Conservation (phyloP, 139 green algal species). For the Gonium pectorale region DNA sequence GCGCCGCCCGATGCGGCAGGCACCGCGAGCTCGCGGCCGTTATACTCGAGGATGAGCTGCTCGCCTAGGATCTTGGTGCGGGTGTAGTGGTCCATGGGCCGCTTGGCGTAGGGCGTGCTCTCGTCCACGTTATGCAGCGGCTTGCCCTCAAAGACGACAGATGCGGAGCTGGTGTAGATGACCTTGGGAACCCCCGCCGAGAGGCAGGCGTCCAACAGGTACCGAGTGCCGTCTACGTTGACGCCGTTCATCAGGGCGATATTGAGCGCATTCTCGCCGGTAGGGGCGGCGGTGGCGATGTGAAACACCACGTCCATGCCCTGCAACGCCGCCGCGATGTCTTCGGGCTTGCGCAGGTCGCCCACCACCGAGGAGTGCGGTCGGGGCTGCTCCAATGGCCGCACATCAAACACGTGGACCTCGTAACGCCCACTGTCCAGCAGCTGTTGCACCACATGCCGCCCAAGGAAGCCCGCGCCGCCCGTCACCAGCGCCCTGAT, state of each 20-base stretch:
- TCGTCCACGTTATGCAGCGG: slow-evolving; percentile 80
- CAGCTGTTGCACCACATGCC: slow-evolving; percentile 83
- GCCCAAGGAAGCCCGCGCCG: slow-evolving; percentile 87
- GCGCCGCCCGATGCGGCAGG: neutral
- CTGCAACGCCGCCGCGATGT: slow-evolving; percentile 58
- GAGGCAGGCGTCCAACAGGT: slow-evolving; percentile 85
- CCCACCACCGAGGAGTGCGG: slow-evolving; percentile 41
- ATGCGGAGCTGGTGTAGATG: slow-evolving; percentile 86
- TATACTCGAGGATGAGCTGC: slow-evolving; percentile 82
- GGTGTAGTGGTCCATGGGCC: slow-evolving; percentile 91
- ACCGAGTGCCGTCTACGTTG: slow-evolving; percentile 86
- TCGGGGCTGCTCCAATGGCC: slow-evolving; percentile 44
- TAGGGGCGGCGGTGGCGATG: slow-evolving; percentile 85
- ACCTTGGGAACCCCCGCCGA: slow-evolving; percentile 61
- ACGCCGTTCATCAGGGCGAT: slow-evolving; percentile 86
- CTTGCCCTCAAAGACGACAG: slow-evolving; percentile 91
- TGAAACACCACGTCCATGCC: slow-evolving; percentile 90
- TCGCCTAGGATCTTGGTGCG: slow-evolving; percentile 86
- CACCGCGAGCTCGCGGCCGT: slow-evolving; percentile 49
- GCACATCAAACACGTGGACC: slow-evolving; percentile 86
- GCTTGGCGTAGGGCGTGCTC: slow-evolving; percentile 72
- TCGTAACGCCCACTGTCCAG: slow-evolving; percentile 70
- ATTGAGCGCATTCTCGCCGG: slow-evolving; percentile 78
- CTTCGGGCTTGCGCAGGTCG: slow-evolving; percentile 70
- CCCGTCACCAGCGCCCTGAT: slow-evolving; percentile 76